Base-by-base conservation (phyloP, 371 early-diverging fungal species). In the Zancudomyces culisetae region DNA sequence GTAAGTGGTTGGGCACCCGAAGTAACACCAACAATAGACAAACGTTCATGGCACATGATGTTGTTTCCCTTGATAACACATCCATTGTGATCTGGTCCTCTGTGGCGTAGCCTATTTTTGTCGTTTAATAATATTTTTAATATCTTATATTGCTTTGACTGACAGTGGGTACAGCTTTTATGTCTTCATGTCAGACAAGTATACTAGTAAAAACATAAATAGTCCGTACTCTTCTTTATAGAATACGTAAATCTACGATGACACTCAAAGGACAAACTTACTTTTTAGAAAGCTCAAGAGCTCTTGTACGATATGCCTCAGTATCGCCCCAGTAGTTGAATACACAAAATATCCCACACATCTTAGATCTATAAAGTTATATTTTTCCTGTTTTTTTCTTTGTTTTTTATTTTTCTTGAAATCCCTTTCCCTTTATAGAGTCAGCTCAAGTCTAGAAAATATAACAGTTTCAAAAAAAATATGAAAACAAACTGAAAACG, bases 61-160 rank as follows among this genome's bases (percentile, higher is more conserved):
- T 80, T 75, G 76, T 87, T 82, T 53, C 76, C 81, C 27, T 68
- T 63, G 40, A 82, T 71, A 28, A 73, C 70, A 70, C 83, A 82
- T 39, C 96, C 96, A 66, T 80, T 83, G 91, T 92, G 91, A 72
- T 96, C 94, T 28, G 96, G 96, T 40, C 96, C 96, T 63, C 96
- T 87, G 63, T 96, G 96, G 57, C 96, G 77, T 42, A 96, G 60
- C 42, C 67, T 63, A 13, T n/a, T n/a, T n/a, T n/a, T 35, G 6
- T 35, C 15, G 6, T 35, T 35, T 20, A 10, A 30, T 27, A n/a
- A 3, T 13, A 28, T 40, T 27, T 27, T 24, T 28, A 49, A 23
- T 22, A 12, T 23, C 51, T 49, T 35, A 35, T 35, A 10, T 35
- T 35, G 6, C 15, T 35, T 10, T 10, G 10, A 10, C 35, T 35